Base-by-base conservation (phyloP, 2,329 filamentous ascomycete genomes). In the Penicillium sclerotigenum region DNA sequence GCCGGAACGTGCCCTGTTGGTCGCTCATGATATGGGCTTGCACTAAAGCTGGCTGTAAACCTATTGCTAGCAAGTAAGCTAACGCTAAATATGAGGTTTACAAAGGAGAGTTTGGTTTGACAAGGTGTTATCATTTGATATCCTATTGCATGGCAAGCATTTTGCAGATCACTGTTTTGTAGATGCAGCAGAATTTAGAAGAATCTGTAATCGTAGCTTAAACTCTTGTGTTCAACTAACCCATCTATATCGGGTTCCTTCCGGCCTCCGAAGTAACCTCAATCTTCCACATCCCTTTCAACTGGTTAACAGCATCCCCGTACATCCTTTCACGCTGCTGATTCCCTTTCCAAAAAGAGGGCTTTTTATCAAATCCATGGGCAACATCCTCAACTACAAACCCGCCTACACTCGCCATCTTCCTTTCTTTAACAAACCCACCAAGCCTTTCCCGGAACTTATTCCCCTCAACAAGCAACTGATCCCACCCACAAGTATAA, bases 351-450 rank as follows among this genome's bases (percentile, higher is more conserved):
- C 54, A 60, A 52, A 64, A 59, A 3, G 53, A 57, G 14, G 63
- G 62, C 46, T 47, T 63, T 54, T 65, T 65, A 52, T 65, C 63
- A 56, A 65, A 65, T 16, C 60, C 62, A 60, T 65, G 60, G 40
- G 58, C 13, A 14, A 47, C 50, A 31, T 58, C 54, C 40, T 62
- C 60, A 45, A 65, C 42, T 11, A 53, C 43, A 46, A 56, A 53
- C 11, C 62, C 62, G 2, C 60, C 59, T 36, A 61, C 54, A 54
- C 58, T 48, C 22, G 1, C 28, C 56, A 62, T 57, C 28, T 52
- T 40, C 11, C 57, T 56, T n/a, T 58, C 45, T 10, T 46, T 40
- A 22, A 56, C 60, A 18, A 65, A 43, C 16, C 41, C 37, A 38
- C 37, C 29, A 40, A 65, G 31, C 33, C 57, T 52, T 16, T 65